phyloP scores from a whole-genome alignment of 306 rosid genomes.

The Lupinus albus region DNA sequence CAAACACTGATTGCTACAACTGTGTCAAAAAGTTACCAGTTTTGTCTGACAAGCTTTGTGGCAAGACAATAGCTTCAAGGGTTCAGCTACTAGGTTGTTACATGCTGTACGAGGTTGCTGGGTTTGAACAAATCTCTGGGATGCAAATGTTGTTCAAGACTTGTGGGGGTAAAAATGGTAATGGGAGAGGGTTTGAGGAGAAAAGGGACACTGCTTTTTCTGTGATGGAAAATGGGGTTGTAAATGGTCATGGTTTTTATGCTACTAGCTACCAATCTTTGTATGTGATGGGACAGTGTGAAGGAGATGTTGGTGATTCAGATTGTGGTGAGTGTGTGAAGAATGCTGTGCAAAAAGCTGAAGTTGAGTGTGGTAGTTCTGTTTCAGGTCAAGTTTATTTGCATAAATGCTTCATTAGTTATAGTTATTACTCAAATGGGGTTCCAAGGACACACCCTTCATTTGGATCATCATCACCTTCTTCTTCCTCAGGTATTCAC shows the following conservation, averaged over 20 bases:
- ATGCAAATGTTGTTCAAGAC: slow-evolving; percentile 74
- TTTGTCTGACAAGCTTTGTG: slow-evolving; percentile 62
- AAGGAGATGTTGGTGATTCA: slow-evolving; percentile 88
- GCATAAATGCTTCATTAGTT: slow-evolving; percentile 86
- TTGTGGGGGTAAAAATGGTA: slow-evolving; percentile 67
- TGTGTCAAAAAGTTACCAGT: slow-evolving; percentile 83
- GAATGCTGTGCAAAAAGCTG: slow-evolving; percentile 79
- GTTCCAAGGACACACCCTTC: slow-evolving; percentile 54
- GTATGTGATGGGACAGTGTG: slow-evolving; percentile 91
- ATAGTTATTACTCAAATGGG: slow-evolving; percentile 85
- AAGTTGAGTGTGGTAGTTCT: slow-evolving; percentile 89
- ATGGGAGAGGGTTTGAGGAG: slow-evolving; percentile 86
- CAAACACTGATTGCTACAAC: slow-evolving; percentile 71
- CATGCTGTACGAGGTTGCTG: slow-evolving; percentile 79
- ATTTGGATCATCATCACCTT: slow-evolving; percentile 42
- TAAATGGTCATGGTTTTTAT: slow-evolving; percentile 79
- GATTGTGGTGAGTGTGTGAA: slow-evolving; percentile 94
- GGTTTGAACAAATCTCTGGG: slow-evolving; percentile 86
- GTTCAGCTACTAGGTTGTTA: slow-evolving; percentile 87
- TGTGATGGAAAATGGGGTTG: slow-evolving; percentile 82
- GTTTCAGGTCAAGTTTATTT: slow-evolving; percentile 87
- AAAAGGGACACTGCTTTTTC: slow-evolving; percentile 80
- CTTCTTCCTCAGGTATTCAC: slow-evolving; percentile 69
- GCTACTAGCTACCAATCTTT: slow-evolving; percentile 74
- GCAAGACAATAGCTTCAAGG: slow-evolving; percentile 74